These are phyloP conservation scores for Acanthamoeba culbertsoni DNA, from an alignment of 208 protist genomes.

Conservation along the genomic window DNA sequence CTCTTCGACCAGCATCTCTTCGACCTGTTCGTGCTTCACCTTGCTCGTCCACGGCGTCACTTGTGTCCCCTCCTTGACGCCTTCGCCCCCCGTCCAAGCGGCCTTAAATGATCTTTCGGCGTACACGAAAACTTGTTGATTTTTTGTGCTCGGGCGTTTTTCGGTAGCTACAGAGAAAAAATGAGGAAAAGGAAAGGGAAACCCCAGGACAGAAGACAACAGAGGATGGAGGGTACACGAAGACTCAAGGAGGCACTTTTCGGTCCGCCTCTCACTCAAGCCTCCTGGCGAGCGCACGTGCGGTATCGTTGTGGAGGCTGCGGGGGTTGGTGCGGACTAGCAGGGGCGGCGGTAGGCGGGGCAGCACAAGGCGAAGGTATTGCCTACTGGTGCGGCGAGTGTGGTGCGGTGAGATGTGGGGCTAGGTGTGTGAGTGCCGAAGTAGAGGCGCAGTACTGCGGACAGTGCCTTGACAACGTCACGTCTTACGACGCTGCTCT, in stretches of 20 bases:
- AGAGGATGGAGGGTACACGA: too few relatives aligned
- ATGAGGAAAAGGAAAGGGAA: too few relatives aligned
- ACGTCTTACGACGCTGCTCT: conserved; percentile 2
- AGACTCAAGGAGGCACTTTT: too few relatives aligned
- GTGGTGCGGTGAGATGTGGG: not conserved
- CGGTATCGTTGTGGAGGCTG: not conserved
- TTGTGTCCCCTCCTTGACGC: too few relatives aligned
- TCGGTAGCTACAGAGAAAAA: too few relatives aligned
- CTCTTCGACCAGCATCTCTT: conserved; percentile 1
- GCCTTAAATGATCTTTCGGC: too few relatives aligned
- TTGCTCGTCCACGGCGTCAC: not conserved
- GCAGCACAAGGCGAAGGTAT: not conserved
- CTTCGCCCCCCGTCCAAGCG: too few relatives aligned
- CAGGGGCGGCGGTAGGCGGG: not conserved
- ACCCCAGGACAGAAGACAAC: too few relatives aligned
- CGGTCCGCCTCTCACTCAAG: too few relatives aligned
- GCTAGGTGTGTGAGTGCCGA: not conserved
- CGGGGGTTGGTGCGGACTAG: not conserved
- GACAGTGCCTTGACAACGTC: conserved; percentile 9
- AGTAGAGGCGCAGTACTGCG: conserved; percentile 11
- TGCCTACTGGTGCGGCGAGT: not conserved
- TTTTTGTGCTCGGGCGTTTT: too few relatives aligned
- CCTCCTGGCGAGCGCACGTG: too few relatives aligned
- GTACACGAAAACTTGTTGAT: too few relatives aligned
- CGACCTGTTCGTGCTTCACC: not conserved